Evolutionary conservation across 495 filamentous ascomycete species (phyloP), one percentile per base, ranked within the genome.

Genomic region (Penicillium soppii): DNA sequence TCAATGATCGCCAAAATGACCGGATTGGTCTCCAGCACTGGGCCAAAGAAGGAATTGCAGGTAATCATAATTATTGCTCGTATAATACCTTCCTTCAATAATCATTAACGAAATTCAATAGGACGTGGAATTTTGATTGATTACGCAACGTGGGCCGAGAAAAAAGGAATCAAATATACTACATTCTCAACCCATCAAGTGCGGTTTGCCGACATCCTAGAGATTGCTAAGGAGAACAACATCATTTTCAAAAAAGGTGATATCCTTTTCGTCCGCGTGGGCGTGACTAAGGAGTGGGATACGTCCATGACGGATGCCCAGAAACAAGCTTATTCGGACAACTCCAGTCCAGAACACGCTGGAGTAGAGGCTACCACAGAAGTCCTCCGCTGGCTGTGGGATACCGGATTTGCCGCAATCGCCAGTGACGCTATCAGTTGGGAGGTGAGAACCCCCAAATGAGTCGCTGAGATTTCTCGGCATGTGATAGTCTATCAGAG

Each of bases 81-180:
- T n/a, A n/a, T n/a, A n/a, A n/a, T n/a, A n/a, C n/a, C n/a, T n/a
- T n/a, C n/a, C n/a, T n/a, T n/a, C n/a, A n/a, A n/a, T n/a, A n/a
- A n/a, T n/a, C n/a, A 19, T 13, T 7, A 9, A n/a, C 38, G 38
- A 6, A 1, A 3, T 20, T 7, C 65, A 3, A 49, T 22, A 68
- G 79, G 78, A n/a, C 77, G 79, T 16, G 78, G 79, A 32, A 69
- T 83, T 15, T 62, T 83, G 32, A 69, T 83, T 19, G 76, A 79
- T 60, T 81, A 77, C 55, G 70, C 78, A 43, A 71, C 60, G 48
- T 88, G 73, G 74, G 70, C 70, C 9, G 62, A 63, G 35, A 65
- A 64, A 37, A 66, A 73, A 30, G 67, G 64, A 0, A 69, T 73
- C 43, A 35, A 50, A 10, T 68, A 70, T 47, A 62, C 57, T 39